Evolutionary conservation across 257 asterid genomes (phyloP), one percentile per base, ranked within the genome.

Genomic region (Henckelia pumila): DNA sequence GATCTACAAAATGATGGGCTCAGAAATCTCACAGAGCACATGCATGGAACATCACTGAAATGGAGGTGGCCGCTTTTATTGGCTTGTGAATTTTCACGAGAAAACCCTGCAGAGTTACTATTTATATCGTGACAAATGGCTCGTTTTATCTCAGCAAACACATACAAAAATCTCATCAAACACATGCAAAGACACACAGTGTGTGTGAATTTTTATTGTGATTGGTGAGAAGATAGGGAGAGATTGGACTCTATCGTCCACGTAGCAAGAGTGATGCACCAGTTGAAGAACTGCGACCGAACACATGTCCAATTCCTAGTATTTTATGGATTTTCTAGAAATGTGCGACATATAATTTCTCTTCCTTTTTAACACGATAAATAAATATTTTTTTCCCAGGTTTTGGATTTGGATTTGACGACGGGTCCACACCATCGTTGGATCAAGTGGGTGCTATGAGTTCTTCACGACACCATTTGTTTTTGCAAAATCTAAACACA

Each of bases 81-180:
- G 81, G 81, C 91, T 68, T 73, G 84, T 79, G 95, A 83, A 77
- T 72, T 80, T 66, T 85, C 94, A 89, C 97, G 88, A 68, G 95
- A 84, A 79, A 78, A 53, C 77, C 77, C 76, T 58, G 89, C 77
- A 70, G 56, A 70, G 55, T 52, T 61, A 62, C 75, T 44, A 79
- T 79, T 73, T 80, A 75, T 75, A 71, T 6, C 44, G 30, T 33
- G 67, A 28, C 60, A 66, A 75, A 67, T 53, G 60, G 20, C 56
- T 2, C 24, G 1, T 26, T 50, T 64, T 63, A 74, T 35, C 25
- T 7, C 3, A 47, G 44, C 0, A 64, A 32, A 49, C 29, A 8
- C 55, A 23, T 21, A 59, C 14, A 61, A 56, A 52, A 40, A 26
- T 25, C 59, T 32, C 28, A 14, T 63, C 52, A 40, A 40, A 13